Evolutionary conservation across 345 rosid genomes (phyloP).

Genomic region (Eucalyptus polyanthemos): DNA sequence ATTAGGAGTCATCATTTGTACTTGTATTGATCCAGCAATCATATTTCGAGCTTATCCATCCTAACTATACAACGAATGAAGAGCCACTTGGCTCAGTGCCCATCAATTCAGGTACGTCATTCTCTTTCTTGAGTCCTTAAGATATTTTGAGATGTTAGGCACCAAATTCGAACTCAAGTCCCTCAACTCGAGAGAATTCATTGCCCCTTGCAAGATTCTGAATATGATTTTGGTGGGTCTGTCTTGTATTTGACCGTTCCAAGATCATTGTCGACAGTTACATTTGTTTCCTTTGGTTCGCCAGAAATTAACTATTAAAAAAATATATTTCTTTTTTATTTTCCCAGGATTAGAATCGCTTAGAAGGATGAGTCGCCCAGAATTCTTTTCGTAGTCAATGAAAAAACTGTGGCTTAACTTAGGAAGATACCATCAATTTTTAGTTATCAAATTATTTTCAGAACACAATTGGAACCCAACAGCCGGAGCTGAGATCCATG

Average conservation of each 20-base stretch:
- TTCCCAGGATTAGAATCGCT: not conserved
- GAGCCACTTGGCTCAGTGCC: not conserved
- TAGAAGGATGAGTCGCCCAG: not conserved
- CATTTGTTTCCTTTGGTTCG: not conserved
- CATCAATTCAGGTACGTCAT: not conserved
- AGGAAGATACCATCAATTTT: not conserved
- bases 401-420: not conserved
- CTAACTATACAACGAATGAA: not conserved
- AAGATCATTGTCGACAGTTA: not conserved
- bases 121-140: not conserved
- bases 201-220: not conserved
- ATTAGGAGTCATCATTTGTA: not conserved
- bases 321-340: too few relatives aligned
- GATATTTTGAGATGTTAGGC: not conserved
- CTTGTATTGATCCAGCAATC: not conserved
- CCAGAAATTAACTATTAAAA: not conserved
- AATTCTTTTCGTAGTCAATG: not conserved
- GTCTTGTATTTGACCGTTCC: not conserved
- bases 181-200: not conserved
- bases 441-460: not conserved
- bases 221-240: not conserved
- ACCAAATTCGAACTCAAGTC: not conserved
- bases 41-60: not conserved
- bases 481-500: not conserved
- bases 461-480: not conserved